Evolutionary conservation across 768 basidiomycete species (phyloP), one percentile per base, ranked within the genome.

Genomic region (Psilocybe azurescens): DNA sequence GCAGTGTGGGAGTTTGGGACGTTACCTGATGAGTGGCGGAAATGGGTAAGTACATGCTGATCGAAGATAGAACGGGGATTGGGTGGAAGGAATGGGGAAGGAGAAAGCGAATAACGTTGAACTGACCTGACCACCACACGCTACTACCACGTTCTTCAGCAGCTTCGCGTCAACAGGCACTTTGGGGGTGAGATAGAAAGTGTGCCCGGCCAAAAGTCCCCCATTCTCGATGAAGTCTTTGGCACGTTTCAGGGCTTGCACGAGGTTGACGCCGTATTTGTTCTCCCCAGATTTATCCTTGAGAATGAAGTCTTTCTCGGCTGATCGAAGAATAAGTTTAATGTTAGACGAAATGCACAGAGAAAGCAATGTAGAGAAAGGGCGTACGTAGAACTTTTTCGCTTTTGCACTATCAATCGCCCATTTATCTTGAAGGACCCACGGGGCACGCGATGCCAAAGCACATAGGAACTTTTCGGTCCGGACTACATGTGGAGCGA

Each of bases 381-480:
- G 6, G 81, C 89, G 61, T 66, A 93, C 94, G 82, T 29, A 94
- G 77, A 4, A 95, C 75, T 39, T 76, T 47, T 83, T 85, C 6
- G 81, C 80, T 32, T 79, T 79, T 3, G 84, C 82, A 10, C 86
- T 90, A 0, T 83, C 82, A 5, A 72, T 78, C 4, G 90, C 83
- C 95, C 95, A 97, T 36, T 83, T 77, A 56, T 82, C 81, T 3
- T 80, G 83, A 20, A 97, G 75, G 51, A 96, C 78, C 62, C 78
- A 80, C 0, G 91, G 89, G 0, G 83, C 85, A 3, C 62, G 32
- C 0, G 74, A 74, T 0, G 90, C 81, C 66, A 97, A 77, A 0
- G 92, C 93, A 66, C 87, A 88, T 0, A 97, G 79, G 70, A 97
- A 91, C 72, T 97, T 97, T 70, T 95, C 91, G 1, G 95, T 97